Evolutionary conservation across 225 moss, liverwort and hornwort species (phyloP).

Genomic region (Thuidium tamariscinum): DNA sequence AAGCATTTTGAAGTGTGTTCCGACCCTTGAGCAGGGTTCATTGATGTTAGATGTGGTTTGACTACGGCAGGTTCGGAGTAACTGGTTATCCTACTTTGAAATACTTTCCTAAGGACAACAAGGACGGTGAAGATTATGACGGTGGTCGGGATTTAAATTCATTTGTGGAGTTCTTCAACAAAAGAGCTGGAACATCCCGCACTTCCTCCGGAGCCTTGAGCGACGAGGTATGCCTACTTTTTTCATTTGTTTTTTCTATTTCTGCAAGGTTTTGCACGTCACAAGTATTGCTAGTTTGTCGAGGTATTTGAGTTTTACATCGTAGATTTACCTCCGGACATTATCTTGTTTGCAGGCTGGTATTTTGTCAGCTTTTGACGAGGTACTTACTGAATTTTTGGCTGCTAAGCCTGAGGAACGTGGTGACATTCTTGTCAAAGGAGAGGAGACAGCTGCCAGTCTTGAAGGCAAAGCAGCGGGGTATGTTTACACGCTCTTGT

Average conservation of each 20-base stretch:
- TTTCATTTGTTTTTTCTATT: neutral
- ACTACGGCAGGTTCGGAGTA: conserved; percentile 52
- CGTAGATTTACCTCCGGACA: neutral
- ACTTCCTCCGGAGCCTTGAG: conserved; percentile 52
- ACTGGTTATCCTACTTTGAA: conserved; percentile 93
- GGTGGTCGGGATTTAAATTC: conserved; percentile 54
- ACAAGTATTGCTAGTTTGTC: neutral
- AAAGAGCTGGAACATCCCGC: conserved; percentile 67
- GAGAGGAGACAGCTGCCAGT: conserved; percentile 56
- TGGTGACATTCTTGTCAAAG: conserved; percentile 42
- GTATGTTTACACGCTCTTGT: conserved; percentile 17
- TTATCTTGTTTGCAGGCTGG: conserved; percentile 57
- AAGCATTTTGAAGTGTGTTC: neutral
- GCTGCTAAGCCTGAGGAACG: conserved; percentile 61
- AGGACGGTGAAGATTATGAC: conserved; percentile 82
- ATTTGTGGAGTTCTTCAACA: conserved; percentile 77
- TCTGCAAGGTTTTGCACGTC: neutral
- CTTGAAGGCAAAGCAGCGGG: conserved; percentile 78
- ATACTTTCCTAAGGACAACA: conserved; percentile 72
- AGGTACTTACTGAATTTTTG: conserved; percentile 59
- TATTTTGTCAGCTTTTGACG: conserved; percentile 49
- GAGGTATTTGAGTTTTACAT: neutral
- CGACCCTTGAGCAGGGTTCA: neutral
- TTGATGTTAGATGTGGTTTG: neutral
- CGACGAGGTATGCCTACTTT: conserved; percentile 37